Percentiles rank a stretch among this genome's conserved stretches.
phyloP scores from a whole-genome alignment of 306 rosid species.

The Begonia masoniana region DNA sequence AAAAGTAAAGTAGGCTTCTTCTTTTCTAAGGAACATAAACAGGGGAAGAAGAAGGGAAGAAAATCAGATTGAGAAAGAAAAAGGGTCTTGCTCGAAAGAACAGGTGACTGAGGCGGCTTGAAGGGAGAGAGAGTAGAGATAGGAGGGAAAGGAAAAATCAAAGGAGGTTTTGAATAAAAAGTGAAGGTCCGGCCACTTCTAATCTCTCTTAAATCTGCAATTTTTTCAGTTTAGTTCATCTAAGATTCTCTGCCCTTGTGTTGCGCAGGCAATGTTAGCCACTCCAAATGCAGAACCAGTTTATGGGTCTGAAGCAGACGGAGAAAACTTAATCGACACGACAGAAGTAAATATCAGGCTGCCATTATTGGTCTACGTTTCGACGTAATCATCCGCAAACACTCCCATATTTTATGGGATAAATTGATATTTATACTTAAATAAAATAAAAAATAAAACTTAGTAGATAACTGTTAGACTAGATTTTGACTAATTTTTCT shows the following conservation, averaged over 20 bases:
- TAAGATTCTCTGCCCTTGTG: background rate
- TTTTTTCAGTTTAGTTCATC: too few species aligned
- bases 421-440: too few species aligned
- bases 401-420: too few species aligned
- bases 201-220: too few species aligned
- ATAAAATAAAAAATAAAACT: too few species aligned
- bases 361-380: conserved; percentile 77
- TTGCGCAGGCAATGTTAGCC: conserved; percentile 69
- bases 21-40: conserved; percentile 13
- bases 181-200: background rate
- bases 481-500: too few species aligned
- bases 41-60: background rate
- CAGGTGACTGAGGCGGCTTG: conserved; percentile 17
- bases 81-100: conserved; percentile 23
- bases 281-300: conserved; percentile 67
- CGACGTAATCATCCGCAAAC: conserved; percentile 3
- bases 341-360: conserved; percentile 54
- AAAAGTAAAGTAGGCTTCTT: conserved; percentile 12
- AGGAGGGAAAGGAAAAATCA: conserved; percentile 18
- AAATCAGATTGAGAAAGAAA: conserved; percentile 23
- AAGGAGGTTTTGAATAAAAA: conserved; percentile 20
- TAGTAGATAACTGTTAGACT: too few species aligned
- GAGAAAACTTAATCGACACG: conserved; percentile 54
- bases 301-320: conserved; percentile 52
- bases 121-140: too few species aligned